Percentiles rank a stretch among this genome's conserved stretches.
Conservation (phyloP, 805 yeast genomes). For the Yarrowia sp. region DNA sequence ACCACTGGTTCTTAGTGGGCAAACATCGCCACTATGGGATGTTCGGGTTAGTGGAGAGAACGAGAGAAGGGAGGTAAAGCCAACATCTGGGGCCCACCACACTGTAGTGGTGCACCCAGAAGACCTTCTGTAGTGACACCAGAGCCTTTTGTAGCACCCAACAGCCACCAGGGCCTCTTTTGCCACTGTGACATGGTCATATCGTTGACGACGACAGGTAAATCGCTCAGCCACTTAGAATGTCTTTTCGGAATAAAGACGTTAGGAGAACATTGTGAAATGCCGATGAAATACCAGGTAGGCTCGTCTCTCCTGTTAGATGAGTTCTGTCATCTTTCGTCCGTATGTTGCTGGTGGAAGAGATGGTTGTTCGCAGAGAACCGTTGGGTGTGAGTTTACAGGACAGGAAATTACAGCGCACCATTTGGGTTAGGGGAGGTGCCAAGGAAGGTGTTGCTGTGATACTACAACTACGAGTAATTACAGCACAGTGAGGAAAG, state of each 20-base stretch:
- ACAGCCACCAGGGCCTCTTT: too few relatives aligned
- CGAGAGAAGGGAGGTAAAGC: too few relatives aligned
- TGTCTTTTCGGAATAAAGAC: background rate
- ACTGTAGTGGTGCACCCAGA: background rate
- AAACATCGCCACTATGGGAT: slow-evolving; percentile 22
- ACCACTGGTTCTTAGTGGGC: slow-evolving; percentile 20
- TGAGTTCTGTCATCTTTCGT: too few relatives aligned
- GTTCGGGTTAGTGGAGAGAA: background rate
- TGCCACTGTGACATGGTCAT: too few relatives aligned
- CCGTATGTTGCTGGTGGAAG: background rate
- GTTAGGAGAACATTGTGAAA: background rate
- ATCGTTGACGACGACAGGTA: background rate
- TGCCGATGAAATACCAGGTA: too few relatives aligned
- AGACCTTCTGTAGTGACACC: too few relatives aligned
- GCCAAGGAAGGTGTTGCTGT: background rate
- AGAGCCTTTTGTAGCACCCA: too few relatives aligned
- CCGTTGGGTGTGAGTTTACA: background rate
- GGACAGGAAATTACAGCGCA: background rate
- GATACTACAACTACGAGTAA: too few relatives aligned
- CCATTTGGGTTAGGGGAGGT: background rate
- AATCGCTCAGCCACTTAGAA: slow-evolving; percentile 13
- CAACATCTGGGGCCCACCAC: background rate
- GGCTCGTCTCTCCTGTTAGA: too few relatives aligned
- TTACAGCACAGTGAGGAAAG: too few relatives aligned
- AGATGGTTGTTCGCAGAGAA: slow-evolving; percentile 3